Evolutionary conservation across 1,284 basidiomycete species (phyloP).

Genomic region (Rhizoctonia solani): DNA sequence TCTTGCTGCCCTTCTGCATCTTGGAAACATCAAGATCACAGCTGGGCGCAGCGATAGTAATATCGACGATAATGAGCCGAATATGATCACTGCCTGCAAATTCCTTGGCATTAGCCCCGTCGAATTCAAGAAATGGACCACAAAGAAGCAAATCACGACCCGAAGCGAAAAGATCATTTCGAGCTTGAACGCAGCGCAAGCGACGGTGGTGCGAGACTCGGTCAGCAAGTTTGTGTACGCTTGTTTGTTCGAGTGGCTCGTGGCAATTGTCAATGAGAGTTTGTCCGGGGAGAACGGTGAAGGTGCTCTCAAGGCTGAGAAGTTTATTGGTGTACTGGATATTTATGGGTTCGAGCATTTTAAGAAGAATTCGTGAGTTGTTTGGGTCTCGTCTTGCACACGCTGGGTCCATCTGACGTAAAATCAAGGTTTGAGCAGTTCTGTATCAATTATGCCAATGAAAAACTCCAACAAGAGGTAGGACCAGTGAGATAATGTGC

Average conservation of each 20-base stretch:
- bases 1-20: constrained; percentile 90
- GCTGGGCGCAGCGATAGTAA: constrained; percentile 81
- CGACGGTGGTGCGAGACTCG: constrained; percentile 93
- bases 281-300: constrained; percentile 88
- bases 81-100: constrained; percentile 79
- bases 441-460: constrained; percentile 99
- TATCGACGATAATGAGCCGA: constrained; percentile 84
- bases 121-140: constrained; percentile 99
- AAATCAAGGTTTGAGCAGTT: constrained; percentile 92
- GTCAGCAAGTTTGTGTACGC: constrained; percentile 99
- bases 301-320: constrained; percentile 84
- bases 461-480: constrained; percentile 95
- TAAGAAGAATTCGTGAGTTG: constrained; percentile 66
- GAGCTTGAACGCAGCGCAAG: constrained; percentile 82
- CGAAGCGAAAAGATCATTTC: constrained; percentile 96
- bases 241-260: constrained; percentile 98
- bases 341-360: constrained; percentile 97
- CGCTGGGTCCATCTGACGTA: constrained; percentile 32
- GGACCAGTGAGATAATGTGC: constrained; percentile 28
- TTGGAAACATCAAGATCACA: constrained; percentile 93
- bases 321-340: constrained; percentile 99
- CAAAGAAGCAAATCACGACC: constrained; percentile 97
- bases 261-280: constrained; percentile 95
- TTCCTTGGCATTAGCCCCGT: constrained; percentile 87
- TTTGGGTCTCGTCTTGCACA: constrained; percentile 15